Percentiles rank a stretch among this genome's conserved stretches.
Conservation (phyloP, 768 basidiomycete species). For the Fomitopsis serialis region DNA sequence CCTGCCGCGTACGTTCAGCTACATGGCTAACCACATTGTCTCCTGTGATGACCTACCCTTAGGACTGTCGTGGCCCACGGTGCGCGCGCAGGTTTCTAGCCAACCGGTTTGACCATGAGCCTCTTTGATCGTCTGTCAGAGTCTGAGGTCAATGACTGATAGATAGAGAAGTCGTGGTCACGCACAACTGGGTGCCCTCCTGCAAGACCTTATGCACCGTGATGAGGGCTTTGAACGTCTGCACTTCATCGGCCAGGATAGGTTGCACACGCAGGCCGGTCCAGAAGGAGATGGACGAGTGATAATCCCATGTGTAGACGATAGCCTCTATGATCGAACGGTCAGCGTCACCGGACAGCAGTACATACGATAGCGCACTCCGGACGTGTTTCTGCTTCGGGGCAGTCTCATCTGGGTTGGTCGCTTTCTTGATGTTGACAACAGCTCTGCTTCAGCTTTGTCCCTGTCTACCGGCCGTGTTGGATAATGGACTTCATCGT, state of each 20-base stretch:
- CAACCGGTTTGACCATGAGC: conserved; percentile 95
- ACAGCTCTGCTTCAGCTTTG: conserved; percentile 90
- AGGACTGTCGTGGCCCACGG: conserved; percentile 71
- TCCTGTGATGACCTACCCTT: conserved; percentile 48
- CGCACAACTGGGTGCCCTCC: conserved; percentile 93
- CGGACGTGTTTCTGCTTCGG: conserved; percentile 99
- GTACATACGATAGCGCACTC: conserved; percentile 61
- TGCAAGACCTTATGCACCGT: conserved; percentile 97
- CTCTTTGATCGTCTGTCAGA: conserved; percentile 85
- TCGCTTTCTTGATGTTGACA: conserved; percentile 97
- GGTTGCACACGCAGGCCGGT: conserved; percentile 95
- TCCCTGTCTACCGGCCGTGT: conserved; percentile 98
- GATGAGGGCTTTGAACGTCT: conserved; percentile 97
- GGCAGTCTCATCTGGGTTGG: conserved; percentile 89
- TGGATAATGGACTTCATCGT: conserved; percentile 84
- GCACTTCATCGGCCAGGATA: conserved; percentile 93
- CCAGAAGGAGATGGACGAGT: conserved; percentile 97
- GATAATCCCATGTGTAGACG: conserved; percentile 99
- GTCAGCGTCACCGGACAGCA: not conserved
- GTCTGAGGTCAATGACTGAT: conserved; percentile 1
- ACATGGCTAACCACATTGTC: not conserved
- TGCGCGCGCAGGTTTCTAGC: conserved; percentile 95
- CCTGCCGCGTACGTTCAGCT: conserved; percentile 40
- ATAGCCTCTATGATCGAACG: conserved; percentile 72
- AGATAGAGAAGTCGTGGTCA: conserved; percentile 5